Base-by-base conservation (phyloP, 257 asterid genomes). In the Solanum megistacrolobum region DNA sequence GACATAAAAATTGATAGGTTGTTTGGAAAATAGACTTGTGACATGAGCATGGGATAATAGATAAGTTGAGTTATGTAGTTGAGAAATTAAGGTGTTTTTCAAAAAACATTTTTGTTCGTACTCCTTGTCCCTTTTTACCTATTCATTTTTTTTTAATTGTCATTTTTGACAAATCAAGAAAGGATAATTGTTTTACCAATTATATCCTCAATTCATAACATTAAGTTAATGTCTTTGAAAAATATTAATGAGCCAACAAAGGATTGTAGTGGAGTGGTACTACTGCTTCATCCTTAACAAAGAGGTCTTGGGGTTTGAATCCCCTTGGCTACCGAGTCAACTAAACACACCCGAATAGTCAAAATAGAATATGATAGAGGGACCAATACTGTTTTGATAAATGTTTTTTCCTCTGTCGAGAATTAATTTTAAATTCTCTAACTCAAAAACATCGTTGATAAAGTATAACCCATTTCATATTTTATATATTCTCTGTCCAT, bases 301-400 rank as follows among this genome's bases (percentile, higher is more conserved):
- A 46, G 20, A 46, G 58, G 3, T 46, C 58, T 46, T 13, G 55
- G 58, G 1, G 58, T 46, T 46, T 46, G 58, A 46, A 13, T 46
- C 58, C 20, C 1, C 55, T 12, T 12, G 2, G 0, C 0, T 0
- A 12, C 18, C 0, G 55, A 46, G 55, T 46, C 58, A 0, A 13
- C 58, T 46, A 52, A 16, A 52, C 62, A 52, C 23, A 52, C 62
- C 62, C 0, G 3, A 68, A 68, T 29, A 68, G 23, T 68, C 5
- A 68, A 27, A 68, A 12, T 27, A 27, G 36, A 12, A 68, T 68
- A 68, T 68, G 13, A 65, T 25, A 25, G 8, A 62, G 69, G 69
- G 69, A 65, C 32, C 18, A 9, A 43, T 12, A 43, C 6, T 43
- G 52, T 43, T 43, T 43, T 43, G 18, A 43, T 60, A 9, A 23